These are phyloP conservation scores for Hyaloscypha bicolor DNA, from an alignment of 495 filamentous ascomycete species.

Conservation along the genomic window DNA sequence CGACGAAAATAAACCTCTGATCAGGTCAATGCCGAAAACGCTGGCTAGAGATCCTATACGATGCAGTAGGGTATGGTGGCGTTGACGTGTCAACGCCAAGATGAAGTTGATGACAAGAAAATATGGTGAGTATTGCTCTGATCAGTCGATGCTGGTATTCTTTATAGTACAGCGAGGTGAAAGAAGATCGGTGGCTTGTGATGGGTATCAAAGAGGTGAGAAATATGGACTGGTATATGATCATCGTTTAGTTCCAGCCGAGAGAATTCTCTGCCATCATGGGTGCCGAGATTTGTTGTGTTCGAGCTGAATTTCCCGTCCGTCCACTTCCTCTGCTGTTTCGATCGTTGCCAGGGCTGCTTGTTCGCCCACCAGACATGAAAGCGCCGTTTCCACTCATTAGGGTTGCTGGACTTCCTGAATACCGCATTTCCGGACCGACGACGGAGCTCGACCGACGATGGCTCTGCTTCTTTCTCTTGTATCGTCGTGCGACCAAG, in stretches of 20 bases:
- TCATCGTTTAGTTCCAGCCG: slow-evolving; percentile 82
- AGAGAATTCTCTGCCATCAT: slow-evolving; percentile 97
- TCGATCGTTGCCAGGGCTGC: slow-evolving; percentile 54
- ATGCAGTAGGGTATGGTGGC: slow-evolving; percentile 32
- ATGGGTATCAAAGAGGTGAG: slow-evolving; percentile 24
- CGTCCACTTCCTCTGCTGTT: slow-evolving; percentile 71
- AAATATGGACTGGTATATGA: slow-evolving; percentile 18
- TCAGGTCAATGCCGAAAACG: slow-evolving; percentile 30
- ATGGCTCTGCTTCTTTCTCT: slow-evolving; percentile 80
- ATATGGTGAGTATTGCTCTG: slow-evolving; percentile 17
- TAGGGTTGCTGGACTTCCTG: slow-evolving; percentile 58
- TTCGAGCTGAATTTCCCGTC: slow-evolving; percentile 73
- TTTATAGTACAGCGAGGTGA: slow-evolving; percentile 23
- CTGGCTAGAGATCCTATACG: slow-evolving; percentile 19
- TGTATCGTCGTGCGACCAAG: slow-evolving; percentile 90
- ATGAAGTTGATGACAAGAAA: slow-evolving; percentile 32
- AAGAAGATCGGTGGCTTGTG: slow-evolving; percentile 13
- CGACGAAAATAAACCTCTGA: slow-evolving; percentile 30
- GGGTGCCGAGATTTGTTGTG: slow-evolving; percentile 73
- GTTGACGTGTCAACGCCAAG: slow-evolving; percentile 28
- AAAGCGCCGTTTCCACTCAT: slow-evolving; percentile 45
- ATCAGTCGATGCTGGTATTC: slow-evolving; percentile 15
- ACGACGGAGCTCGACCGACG: slow-evolving; percentile 72
- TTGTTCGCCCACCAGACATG: slow-evolving; percentile 55
- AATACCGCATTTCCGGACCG: slow-evolving; percentile 54